Conservation (phyloP, 23 red algal species). For the Gracilaria domingensis region DNA sequence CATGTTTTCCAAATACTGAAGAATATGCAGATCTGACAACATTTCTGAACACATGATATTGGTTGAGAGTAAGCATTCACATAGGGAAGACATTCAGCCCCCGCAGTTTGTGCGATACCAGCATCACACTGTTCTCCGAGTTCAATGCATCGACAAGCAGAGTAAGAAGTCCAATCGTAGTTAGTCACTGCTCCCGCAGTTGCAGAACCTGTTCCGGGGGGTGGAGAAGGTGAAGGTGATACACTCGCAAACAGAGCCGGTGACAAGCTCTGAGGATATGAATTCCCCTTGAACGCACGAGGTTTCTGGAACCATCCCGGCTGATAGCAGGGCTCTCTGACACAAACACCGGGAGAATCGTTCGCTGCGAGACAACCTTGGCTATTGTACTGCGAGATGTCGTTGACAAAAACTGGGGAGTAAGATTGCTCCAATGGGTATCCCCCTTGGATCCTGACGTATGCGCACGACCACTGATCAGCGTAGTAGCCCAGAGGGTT, state of each 20-base stretch:
- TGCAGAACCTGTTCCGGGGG: neutral
- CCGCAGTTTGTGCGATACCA: conserved; percentile 16
- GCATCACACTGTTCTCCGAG: neutral
- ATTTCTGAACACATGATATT: conserved; percentile 3
- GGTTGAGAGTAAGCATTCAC: conserved; percentile 5
- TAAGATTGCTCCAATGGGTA: conserved; percentile 9
- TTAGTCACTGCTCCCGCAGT: neutral
- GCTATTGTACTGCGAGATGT: conserved; percentile 38
- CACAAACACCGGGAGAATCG: conserved; percentile 53
- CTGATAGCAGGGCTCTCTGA: conserved; percentile 32
- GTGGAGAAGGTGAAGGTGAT: conserved; percentile 16
- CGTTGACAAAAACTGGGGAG: conserved; percentile 53
- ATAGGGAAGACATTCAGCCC: conserved; percentile 10
- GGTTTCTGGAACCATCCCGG: conserved; percentile 38
- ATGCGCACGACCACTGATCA: conserved; percentile 56
- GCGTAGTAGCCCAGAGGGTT: conserved; percentile 45
- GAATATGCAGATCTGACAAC: conserved; percentile 25
- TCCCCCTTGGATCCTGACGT: conserved; percentile 46
- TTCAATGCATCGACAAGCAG: conserved; percentile 19
- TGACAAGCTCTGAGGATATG: conserved; percentile 3
- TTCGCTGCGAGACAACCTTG: conserved; percentile 52
- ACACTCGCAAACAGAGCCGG: conserved; percentile 33
- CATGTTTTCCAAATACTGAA: conserved; percentile 39
- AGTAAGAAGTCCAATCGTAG: conserved; percentile 36
- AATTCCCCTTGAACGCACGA: conserved; percentile 12